Evolutionary conservation across 257 asterid species (phyloP), one percentile per base, ranked within the genome.

Genomic region (Orobanche coerulescens): DNA sequence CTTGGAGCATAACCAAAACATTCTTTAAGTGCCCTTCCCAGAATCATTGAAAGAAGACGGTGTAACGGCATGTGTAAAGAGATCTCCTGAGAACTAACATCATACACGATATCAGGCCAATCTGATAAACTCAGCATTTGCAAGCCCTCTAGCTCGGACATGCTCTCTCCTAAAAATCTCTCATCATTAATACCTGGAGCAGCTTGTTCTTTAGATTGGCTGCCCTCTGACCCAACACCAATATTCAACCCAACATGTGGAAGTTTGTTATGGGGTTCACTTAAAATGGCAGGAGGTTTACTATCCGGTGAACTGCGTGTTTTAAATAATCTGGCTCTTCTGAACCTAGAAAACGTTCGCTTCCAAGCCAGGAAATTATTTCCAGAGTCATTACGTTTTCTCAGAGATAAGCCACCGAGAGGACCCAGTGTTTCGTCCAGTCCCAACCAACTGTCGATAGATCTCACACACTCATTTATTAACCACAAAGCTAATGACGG

Each of bases 1-100:
- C 64, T 34, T 31, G 34, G 60, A 54, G 15, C 66, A 71, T 52
- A 48, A 62, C 87, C 89, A 67, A 65, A 89, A 71, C 94, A 86
- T 68, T 77, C 83, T 75, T 79, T 81, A 48, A 93, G 82, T 26
- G 92, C 94, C 75, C 87, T 80, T 53, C 77, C 86, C 64, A 93
- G 71, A 72, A 80, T 73, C 85, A 82, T 78, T 14, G 97, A 84
- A 49, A 89, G 93, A 62, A 93, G 82, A 18, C 87, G 83, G 73
- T 93, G 99, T 46, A 93, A 76, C 23, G 99, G 97, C 70, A 89
- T 74, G 73, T 93, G 97, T 40, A 83, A 80, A 30, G 96, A 93
- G 61, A 81, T 81, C 71, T 85, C 91, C 73, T 84, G 96, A n/a
- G 84, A 81, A 73, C 97, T 87, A 61, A 93, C 99, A 71, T 83